phyloP scores from a whole-genome alignment of 2,329 filamentous ascomycete species.

The Alternaria postmessia region DNA sequence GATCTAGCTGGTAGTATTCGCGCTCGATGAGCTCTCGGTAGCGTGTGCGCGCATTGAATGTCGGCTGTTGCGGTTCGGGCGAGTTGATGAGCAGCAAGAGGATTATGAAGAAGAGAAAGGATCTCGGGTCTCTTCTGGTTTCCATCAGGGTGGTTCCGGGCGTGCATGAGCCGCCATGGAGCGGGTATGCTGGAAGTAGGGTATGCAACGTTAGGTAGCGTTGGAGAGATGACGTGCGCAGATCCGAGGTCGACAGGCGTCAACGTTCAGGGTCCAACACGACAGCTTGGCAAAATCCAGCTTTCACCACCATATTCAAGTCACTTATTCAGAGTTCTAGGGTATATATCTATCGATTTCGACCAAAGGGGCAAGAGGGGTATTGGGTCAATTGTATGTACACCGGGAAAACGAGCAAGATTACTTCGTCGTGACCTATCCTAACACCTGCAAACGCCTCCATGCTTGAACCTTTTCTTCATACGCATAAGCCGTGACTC shows the following conservation, averaged over 20 bases:
- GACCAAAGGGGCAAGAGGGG: conserved; percentile 38
- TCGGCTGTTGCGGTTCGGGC: conserved; percentile 45
- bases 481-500: conserved; percentile 17
- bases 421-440: conserved; percentile 23
- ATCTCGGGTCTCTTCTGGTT: conserved; percentile 47
- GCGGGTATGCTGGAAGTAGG: conserved; percentile 9
- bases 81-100: conserved; percentile 50
- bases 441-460: conserved; percentile 30
- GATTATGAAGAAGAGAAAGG: conserved; percentile 49
- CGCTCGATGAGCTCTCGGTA: conserved; percentile 59
- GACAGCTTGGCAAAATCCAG: conserved; percentile 17
- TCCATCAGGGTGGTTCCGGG: conserved; percentile 45
- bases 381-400: conserved; percentile 45
- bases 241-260: conserved; percentile 5
- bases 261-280: conserved; percentile 1
- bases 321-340: neutral
- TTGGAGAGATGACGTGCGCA: conserved; percentile 10
- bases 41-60: conserved; percentile 42
- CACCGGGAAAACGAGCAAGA: conserved; percentile 27
- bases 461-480: conserved; percentile 17
- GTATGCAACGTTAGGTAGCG: conserved; percentile 3
- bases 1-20: conserved; percentile 60
- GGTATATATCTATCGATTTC: conserved; percentile 1
- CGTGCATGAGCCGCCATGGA: conserved; percentile 39
- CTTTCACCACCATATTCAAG: neutral